phyloP scores from a whole-genome alignment of 1,284 basidiomycete genomes.

The Sporisorium iseilematis-ciliati region DNA sequence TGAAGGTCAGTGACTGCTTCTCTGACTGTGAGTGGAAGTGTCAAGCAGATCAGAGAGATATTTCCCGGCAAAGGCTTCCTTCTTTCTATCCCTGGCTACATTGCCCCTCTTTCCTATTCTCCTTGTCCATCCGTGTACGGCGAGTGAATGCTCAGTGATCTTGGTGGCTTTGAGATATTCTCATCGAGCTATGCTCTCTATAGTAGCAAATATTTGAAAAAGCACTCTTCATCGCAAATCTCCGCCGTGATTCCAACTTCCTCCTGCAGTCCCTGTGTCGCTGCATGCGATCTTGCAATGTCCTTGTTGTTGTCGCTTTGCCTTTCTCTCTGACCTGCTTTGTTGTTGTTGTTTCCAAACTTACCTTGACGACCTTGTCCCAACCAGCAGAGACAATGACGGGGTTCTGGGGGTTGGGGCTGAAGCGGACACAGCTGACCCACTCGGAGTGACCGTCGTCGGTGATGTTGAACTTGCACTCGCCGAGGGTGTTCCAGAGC shows the following conservation, averaged over 20 bases:
- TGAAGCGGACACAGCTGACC: slow-evolving; percentile 99
- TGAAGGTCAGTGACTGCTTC: slow-evolving; percentile 15
- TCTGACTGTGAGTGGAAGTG: not conserved
- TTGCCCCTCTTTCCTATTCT: not conserved
- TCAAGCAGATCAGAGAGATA: slow-evolving; percentile 14
- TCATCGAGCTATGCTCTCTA: slow-evolving; percentile 79
- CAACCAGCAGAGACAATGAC: slow-evolving; percentile 99
- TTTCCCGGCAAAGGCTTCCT: not conserved
- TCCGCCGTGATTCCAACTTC: not conserved
- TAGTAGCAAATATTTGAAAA: slow-evolving; percentile 82
- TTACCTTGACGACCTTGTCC: slow-evolving; percentile 99
- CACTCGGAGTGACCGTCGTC: slow-evolving; percentile 85
- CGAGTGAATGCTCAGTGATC: slow-evolving; percentile 75
- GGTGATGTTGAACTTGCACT: slow-evolving; percentile 99
- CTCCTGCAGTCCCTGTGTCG: slow-evolving; percentile 69
- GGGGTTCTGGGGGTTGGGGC: slow-evolving; percentile 96
- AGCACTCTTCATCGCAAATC: slow-evolving; percentile 70
- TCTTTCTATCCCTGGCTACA: not conserved
- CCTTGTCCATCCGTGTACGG: slow-evolving; percentile 7
- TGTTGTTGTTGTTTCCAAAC: slow-evolving; percentile 61
- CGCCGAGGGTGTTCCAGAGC: slow-evolving; percentile 99
- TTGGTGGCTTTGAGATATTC: slow-evolving; percentile 79
- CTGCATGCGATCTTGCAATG: not conserved
- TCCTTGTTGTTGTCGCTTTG: not conserved
- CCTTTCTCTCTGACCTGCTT: slow-evolving; percentile 9